phyloP scores from a whole-genome alignment of 352 stramenopile genomes.

The Pythium diclinum region DNA sequence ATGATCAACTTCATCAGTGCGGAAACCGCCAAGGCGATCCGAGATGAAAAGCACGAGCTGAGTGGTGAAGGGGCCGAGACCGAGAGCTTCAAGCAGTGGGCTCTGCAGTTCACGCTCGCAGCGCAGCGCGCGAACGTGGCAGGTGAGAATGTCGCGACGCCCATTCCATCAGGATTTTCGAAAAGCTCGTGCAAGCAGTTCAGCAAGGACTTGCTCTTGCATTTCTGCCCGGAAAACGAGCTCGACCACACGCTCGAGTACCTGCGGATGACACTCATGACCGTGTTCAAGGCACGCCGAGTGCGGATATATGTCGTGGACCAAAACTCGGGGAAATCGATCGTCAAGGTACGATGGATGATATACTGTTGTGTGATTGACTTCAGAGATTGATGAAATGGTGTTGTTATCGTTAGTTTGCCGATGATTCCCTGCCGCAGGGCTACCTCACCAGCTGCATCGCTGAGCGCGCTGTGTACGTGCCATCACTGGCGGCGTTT shows the following conservation, averaged over 20 bases:
- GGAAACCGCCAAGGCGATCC: constrained; percentile 29
- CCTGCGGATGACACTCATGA: constrained; percentile 50
- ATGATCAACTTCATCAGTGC: constrained; percentile 25
- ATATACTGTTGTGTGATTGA: neutral
- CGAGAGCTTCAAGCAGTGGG: constrained; percentile 76
- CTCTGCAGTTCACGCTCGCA: constrained; percentile 57
- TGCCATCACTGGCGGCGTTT: constrained; percentile 15
- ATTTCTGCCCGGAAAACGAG: constrained; percentile 75
- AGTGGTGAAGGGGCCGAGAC: constrained; percentile 43
- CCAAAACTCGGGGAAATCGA: constrained; percentile 30
- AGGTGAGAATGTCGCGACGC: constrained; percentile 29
- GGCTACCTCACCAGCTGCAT: constrained; percentile 33
- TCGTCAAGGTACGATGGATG: constrained; percentile 52
- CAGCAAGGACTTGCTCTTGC: constrained; percentile 72
- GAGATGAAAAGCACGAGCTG: constrained; percentile 39
- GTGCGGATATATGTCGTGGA: constrained; percentile 69
- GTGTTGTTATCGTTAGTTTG: constrained; percentile 35
- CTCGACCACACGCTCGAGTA: constrained; percentile 75
- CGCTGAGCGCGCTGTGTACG: constrained; percentile 28
- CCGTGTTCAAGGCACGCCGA: constrained; percentile 52
- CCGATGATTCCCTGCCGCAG: constrained; percentile 51
- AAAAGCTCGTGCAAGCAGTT: constrained; percentile 67
- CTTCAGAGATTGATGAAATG: neutral
- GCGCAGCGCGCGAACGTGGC: constrained; percentile 30
- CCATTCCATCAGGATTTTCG: constrained; percentile 40